Evolutionary conservation across 2,329 filamentous ascomycete species (phyloP).

Genomic region (Albifimbria verrucaria): DNA sequence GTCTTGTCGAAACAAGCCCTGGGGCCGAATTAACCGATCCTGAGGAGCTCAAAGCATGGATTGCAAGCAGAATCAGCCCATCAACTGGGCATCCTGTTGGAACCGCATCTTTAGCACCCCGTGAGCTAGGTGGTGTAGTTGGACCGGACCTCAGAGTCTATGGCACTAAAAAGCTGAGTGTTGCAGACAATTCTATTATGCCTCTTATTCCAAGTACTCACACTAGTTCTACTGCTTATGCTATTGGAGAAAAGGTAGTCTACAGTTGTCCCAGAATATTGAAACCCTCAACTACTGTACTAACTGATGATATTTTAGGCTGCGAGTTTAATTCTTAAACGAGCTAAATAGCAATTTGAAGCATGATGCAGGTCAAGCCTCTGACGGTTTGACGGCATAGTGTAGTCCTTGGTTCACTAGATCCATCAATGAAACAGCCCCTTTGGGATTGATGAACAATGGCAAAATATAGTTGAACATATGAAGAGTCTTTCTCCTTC

Average conservation of each 20-base stretch:
- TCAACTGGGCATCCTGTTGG: constrained; percentile 10
- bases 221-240: constrained; percentile 43
- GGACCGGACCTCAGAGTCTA: constrained; percentile 30
- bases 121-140: constrained; percentile 11
- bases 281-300: neutral
- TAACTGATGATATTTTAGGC: neutral
- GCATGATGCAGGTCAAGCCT: too few species aligned
- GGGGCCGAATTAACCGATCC: constrained; percentile 28
- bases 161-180: constrained; percentile 34
- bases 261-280: neutral
- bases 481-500: too few species aligned
- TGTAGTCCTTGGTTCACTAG: too few species aligned
- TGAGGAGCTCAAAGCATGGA: constrained; percentile 15
- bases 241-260: constrained; percentile 37
- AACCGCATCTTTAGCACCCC: constrained; percentile 8
- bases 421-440: too few species aligned
- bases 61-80: constrained; percentile 5
- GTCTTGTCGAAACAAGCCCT: constrained; percentile 31
- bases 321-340: neutral
- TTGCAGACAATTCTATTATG: constrained; percentile 37
- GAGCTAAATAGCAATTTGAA: too few species aligned
- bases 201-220: constrained; percentile 38
- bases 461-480: too few species aligned
- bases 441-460: too few species aligned
- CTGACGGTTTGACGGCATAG: too few species aligned